Evolutionary conservation across 495 filamentous ascomycete genomes (phyloP), one percentile per base, ranked within the genome.

Genomic region (Pseudomonodictys pantanalensis): DNA sequence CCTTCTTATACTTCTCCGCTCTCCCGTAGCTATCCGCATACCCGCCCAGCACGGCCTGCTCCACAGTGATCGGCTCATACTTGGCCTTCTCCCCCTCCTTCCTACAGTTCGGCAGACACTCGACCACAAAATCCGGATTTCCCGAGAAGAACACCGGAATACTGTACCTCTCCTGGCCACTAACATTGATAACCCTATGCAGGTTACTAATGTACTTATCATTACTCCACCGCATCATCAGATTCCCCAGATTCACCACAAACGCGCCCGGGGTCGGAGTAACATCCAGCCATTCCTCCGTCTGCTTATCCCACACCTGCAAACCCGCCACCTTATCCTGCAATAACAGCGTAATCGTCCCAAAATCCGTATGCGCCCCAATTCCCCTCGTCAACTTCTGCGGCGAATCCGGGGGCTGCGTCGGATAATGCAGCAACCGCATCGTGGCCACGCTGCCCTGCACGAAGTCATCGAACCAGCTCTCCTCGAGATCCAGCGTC

Each of bases 351-450:
- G 74, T 77, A 29, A 77, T 69, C 29, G 71, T 66, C 1, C 72
- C 69, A 29, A 75, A 77, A 41, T 77, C 72, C 17, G 72, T 73
- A 46, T 77, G 74, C 22, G 69, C 72, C 35, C 71, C 65, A 18
- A 56, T 65, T 7, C 74, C 74, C 2, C 69, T 50, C 30, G 47
- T 59, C 35, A 59, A 20, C 47, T 59, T 59, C 45, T 72, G 68
- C 2, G 42, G 45, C 30, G 50, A 56, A 45, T 64, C 67, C 17
- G 26, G 24, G 20, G 43, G 41, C 28, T 60, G 52, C 12, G 46
- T 30, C 24, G 72, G 72, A 54, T 75, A 76, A 47, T 75, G 74
- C 22, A 75, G 64, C 25, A 75, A 39, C 5, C 73, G 66, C 43
- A 75, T 52, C 30, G 62, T 42, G 28, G 65, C 56, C 15, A 59